Percentiles rank a stretch among this genome's conserved stretches.
These are phyloP conservation scores for Phlyctochytrium planicorne DNA, from an alignment of 192 early-diverging fungal species.

Conservation along the genomic window DNA sequence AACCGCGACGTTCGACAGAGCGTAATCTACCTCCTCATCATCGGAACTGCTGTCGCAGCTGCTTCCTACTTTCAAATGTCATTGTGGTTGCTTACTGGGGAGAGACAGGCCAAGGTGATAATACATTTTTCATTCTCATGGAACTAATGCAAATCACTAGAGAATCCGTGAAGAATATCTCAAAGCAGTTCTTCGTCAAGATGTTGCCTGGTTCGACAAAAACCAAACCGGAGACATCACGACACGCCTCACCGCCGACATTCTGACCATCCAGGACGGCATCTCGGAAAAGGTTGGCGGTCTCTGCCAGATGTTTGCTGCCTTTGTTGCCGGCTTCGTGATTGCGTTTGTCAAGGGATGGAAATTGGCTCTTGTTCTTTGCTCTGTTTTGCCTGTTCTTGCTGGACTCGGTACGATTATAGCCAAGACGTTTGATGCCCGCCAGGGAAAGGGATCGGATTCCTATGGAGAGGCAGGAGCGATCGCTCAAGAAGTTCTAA, in stretches of 20 bases:
- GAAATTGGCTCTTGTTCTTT: slow-evolving; percentile 79
- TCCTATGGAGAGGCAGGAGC: slow-evolving; percentile 82
- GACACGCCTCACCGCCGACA: slow-evolving; percentile 45
- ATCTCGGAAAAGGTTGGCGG: slow-evolving; percentile 54
- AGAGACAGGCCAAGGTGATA: slow-evolving; percentile 34
- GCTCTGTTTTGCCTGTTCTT: slow-evolving; percentile 73
- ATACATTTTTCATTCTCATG: too few species aligned
- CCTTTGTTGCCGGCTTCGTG: slow-evolving; percentile 48
- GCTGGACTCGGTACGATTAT: slow-evolving; percentile 51
- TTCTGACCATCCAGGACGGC: slow-evolving; percentile 48
- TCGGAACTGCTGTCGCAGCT: slow-evolving; percentile 25
- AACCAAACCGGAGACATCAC: slow-evolving; percentile 49
- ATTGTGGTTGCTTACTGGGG: slow-evolving; percentile 35
- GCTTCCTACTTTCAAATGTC: slow-evolving; percentile 37
- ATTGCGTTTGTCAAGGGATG: slow-evolving; percentile 64
- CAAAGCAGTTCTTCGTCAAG: slow-evolving; percentile 28
- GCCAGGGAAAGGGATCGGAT: slow-evolving; percentile 26
- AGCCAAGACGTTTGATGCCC: slow-evolving; percentile 48
- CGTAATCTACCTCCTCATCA: slow-evolving; percentile 27
- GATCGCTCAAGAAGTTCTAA: slow-evolving; percentile 82
- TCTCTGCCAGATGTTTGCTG: slow-evolving; percentile 27
- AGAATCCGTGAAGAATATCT: slow-evolving; percentile 38
- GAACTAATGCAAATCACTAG: too few species aligned
- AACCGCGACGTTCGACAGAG: slow-evolving; percentile 15
- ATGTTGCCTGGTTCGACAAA: slow-evolving; percentile 38